Evolutionary conservation across 2,329 filamentous ascomycete genomes (phyloP).

Genomic region (Harringtonia lauricola): DNA sequence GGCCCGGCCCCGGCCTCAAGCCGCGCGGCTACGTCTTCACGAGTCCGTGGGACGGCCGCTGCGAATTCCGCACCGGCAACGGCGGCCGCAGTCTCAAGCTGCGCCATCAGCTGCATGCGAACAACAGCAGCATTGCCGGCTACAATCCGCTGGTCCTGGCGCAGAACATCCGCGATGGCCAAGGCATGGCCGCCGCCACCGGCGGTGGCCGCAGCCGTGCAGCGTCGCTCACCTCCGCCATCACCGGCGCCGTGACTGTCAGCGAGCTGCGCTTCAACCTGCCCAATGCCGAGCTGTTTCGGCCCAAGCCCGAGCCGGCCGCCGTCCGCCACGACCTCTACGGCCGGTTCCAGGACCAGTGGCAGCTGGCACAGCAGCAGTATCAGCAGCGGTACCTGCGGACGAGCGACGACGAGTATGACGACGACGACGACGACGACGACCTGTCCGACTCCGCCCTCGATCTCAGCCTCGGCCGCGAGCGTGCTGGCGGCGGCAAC

Average conservation of each 20-base stretch:
- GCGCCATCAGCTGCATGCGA: conserved; percentile 50
- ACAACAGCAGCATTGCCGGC: conserved; percentile 14
- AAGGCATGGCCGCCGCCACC: conserved; percentile 14
- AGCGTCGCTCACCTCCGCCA: conserved; percentile 15
- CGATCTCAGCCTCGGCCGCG: conserved; percentile 59
- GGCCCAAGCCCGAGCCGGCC: neutral
- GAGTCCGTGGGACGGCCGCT: conserved; percentile 79
- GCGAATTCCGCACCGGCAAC: conserved; percentile 72
- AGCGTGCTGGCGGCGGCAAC: conserved; percentile 77
- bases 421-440: conserved; percentile 20
- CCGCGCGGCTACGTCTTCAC: conserved; percentile 64
- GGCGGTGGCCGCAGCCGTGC: conserved; percentile 11
- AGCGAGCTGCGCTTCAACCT: conserved; percentile 90
- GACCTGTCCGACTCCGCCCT: conserved; percentile 26
- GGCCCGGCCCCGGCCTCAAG: conserved; percentile 35
- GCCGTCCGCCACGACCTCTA: conserved; percentile 9
- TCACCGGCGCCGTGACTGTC: conserved; percentile 36
- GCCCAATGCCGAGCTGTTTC: conserved; percentile 44
- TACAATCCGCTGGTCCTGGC: conserved; percentile 34
- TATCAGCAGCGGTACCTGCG: conserved; percentile 4
- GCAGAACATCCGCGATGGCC: conserved; percentile 19
- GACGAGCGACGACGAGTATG: conserved; percentile 21
- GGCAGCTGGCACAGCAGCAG: conserved; percentile 28
- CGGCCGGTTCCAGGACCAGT: conserved; percentile 27
- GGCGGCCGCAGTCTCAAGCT: conserved; percentile 66